Evolutionary conservation across 805 yeast genomes (phyloP).

Genomic region (Schwanniomyces polymorphus): DNA sequence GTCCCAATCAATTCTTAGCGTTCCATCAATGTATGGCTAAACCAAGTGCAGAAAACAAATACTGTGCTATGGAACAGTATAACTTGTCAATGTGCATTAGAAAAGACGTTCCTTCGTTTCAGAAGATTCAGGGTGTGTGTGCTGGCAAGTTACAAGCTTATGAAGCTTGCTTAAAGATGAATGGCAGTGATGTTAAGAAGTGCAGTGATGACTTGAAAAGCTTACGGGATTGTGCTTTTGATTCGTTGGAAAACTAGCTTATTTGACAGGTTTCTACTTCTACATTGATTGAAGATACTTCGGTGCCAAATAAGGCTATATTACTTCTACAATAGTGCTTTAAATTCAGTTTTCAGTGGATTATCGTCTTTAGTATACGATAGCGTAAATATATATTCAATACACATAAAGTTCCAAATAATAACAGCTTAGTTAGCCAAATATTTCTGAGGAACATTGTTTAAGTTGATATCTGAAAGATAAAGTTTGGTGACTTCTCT

Average conservation of each 20-base stretch:
- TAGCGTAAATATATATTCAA: not conserved
- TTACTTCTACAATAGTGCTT: not conserved
- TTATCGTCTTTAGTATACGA: not conserved
- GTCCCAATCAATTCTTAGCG: conserved; percentile 71
- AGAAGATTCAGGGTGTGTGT: conserved; percentile 65
- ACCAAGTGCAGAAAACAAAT: conserved; percentile 49
- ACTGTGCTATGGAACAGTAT: conserved; percentile 57
- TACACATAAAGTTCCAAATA: not conserved
- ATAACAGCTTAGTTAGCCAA: not conserved
- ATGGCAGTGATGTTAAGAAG: conserved; percentile 42
- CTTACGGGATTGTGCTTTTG: conserved; percentile 66
- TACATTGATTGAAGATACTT: too few species aligned
- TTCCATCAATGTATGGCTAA: conserved; percentile 72
- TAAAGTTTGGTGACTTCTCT: conserved; percentile 28
- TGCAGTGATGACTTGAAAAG: conserved; percentile 55
- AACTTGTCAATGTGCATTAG: conserved; percentile 64
- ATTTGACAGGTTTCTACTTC: too few species aligned
- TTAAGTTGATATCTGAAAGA: conserved; percentile 27
- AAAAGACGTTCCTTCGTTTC: conserved; percentile 66
- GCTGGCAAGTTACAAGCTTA: conserved; percentile 56
- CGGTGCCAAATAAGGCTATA: too few species aligned
- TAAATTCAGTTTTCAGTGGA: not conserved
- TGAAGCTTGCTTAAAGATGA: conserved; percentile 60
- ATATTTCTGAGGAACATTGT: conserved; percentile 34
- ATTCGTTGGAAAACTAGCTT: conserved; percentile 25